phyloP scores from a whole-genome alignment of 2,329 filamentous ascomycete species.

The Colletotrichum eleusines region DNA sequence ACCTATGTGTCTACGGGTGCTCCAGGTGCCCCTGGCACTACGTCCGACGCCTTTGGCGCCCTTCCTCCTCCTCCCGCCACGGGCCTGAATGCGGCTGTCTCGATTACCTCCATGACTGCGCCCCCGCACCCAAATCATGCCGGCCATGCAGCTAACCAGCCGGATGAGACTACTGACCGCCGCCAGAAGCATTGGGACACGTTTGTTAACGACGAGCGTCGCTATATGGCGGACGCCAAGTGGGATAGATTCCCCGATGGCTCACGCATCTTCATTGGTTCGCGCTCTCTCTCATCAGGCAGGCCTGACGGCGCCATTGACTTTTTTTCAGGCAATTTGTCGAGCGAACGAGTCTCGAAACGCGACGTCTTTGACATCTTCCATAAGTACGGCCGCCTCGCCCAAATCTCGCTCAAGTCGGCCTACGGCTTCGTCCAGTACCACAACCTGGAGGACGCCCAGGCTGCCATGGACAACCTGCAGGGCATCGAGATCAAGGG shows the following conservation, averaged over 20 bases:
- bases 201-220: slow-evolving; percentile 79
- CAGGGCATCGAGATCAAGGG: slow-evolving; percentile 87
- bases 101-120: slow-evolving; percentile 49
- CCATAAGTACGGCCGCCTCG: slow-evolving; percentile 84
- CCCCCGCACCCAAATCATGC: slow-evolving; percentile 49
- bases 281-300: slow-evolving; percentile 50
- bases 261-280: slow-evolving; percentile 85
- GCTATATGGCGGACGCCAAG: slow-evolving; percentile 80
- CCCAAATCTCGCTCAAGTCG: slow-evolving; percentile 96
- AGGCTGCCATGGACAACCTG: slow-evolving; percentile 78
- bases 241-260: slow-evolving; percentile 86
- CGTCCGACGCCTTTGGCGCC: slow-evolving; percentile 49
- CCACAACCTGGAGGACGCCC: slow-evolving; percentile 79
- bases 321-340: slow-evolving; percentile 79
- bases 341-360: slow-evolving; percentile 93
- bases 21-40: slow-evolving; percentile 46
- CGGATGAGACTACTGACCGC: slow-evolving; percentile 58
- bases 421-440: slow-evolving; percentile 98
- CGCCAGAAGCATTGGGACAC: slow-evolving; percentile 78
- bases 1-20: slow-evolving; percentile 51
- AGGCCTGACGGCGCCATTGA: slow-evolving; percentile 40
- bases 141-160: slow-evolving; percentile 48
- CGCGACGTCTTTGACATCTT: slow-evolving; percentile 94
- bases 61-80: slow-evolving; percentile 49
- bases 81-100: slow-evolving; percentile 47